Percentiles rank a stretch among this genome's conserved stretches.
Evolutionary conservation across 2,329 filamentous ascomycete species (phyloP).

Genomic region (Mycocentrospora acerina): DNA sequence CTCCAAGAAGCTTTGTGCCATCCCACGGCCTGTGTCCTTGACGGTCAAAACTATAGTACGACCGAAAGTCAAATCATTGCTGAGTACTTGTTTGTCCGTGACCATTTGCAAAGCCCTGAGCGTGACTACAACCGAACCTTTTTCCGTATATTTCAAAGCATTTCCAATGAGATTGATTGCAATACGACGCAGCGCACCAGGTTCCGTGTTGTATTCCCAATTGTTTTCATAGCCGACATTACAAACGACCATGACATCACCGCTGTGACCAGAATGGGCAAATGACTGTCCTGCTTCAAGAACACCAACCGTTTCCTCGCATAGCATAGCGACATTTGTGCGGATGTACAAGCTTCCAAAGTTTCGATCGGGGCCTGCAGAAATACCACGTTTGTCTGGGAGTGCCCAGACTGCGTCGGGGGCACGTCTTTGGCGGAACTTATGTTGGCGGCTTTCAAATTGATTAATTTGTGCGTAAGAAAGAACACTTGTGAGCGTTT

Average conservation of each 20-base stretch:
- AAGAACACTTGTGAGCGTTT: conserved; percentile 34
- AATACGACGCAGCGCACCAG: conserved; percentile 15
- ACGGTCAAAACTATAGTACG: conserved; percentile 27
- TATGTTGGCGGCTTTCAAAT: conserved; percentile 42
- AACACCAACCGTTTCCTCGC: conserved; percentile 5
- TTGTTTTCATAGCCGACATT: conserved; percentile 2
- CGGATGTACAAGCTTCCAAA: conserved; percentile 13
- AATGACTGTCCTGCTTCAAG: conserved; percentile 5
- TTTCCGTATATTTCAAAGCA: conserved; percentile 20
- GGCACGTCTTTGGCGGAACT: conserved; percentile 8
- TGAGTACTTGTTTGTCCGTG: not conserved
- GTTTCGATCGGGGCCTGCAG: conserved; percentile 11
- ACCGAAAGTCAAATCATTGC: conserved; percentile 1
- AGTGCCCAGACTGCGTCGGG: conserved; percentile 11
- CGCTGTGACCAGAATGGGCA: not conserved
- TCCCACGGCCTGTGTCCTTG: conserved; percentile 22
- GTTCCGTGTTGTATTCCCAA: conserved; percentile 10
- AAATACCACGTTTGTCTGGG: conserved; percentile 2
- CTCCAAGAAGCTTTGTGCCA: conserved; percentile 19
- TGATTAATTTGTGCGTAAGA: conserved; percentile 20
- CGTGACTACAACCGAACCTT: conserved; percentile 6
- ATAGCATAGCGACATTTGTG: conserved; percentile 7
- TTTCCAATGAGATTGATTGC: conserved; percentile 25
- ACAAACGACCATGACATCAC: conserved; percentile 1
- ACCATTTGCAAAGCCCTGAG: not conserved